These are phyloP conservation scores for Hymenoscyphus albidus DNA, from an alignment of 2,329 filamentous ascomycete species.

Conservation along the genomic window DNA sequence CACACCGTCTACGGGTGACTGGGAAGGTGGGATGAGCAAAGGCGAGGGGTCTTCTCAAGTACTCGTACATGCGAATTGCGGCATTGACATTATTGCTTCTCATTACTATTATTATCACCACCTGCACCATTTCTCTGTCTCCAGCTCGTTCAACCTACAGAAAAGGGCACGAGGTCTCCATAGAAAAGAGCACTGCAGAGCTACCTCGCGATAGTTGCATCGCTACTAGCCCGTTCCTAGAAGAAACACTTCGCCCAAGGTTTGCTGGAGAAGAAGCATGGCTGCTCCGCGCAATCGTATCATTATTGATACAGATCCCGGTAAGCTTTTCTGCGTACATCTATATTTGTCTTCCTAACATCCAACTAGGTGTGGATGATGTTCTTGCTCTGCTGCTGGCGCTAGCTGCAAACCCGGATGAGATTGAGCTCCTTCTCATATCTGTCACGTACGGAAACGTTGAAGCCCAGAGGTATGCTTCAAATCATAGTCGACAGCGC, in stretches of 20 bases:
- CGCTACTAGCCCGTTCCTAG: background rate
- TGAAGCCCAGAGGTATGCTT: slow-evolving; percentile 66
- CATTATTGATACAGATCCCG: slow-evolving; percentile 93
- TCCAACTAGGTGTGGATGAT: slow-evolving; percentile 75
- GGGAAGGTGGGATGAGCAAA: background rate
- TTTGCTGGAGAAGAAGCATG: slow-evolving; percentile 5
- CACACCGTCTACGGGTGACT: background rate
- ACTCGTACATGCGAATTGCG: background rate
- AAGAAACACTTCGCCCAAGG: background rate
- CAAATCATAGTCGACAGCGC: background rate
- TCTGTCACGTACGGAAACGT: slow-evolving; percentile 95
- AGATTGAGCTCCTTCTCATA: slow-evolving; percentile 80
- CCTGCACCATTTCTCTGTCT: background rate
- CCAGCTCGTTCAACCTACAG: background rate
- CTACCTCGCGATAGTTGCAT: background rate
- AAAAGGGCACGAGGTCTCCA: background rate
- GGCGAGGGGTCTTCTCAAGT: background rate
- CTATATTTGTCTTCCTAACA: slow-evolving; percentile 13
- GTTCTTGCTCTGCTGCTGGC: slow-evolving; percentile 83
- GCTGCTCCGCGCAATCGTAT: slow-evolving; percentile 72
- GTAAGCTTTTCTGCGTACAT: slow-evolving; percentile 42
- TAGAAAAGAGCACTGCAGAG: background rate
- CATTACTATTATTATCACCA: background rate
- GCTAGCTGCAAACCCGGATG: slow-evolving; percentile 74
- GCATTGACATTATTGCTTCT: background rate